Evolutionary conservation across 495 filamentous ascomycete species (phyloP).

Genomic region (Thozetella sp.): DNA sequence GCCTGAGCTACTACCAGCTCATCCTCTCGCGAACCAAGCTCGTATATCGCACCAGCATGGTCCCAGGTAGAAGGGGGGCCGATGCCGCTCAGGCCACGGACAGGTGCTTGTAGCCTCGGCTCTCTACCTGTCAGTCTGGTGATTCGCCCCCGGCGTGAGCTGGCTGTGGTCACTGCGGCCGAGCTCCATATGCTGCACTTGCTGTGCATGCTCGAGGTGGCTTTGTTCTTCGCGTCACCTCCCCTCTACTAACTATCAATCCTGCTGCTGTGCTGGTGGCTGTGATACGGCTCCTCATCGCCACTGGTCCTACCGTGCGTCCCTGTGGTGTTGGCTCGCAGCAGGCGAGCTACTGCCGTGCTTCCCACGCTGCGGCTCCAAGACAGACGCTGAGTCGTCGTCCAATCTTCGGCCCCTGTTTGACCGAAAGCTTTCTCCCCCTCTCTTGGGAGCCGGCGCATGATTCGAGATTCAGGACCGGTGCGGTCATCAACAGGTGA

Average conservation of each 20-base stretch:
- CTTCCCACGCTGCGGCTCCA: background rate
- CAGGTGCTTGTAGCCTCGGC: no score
- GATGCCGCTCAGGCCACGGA: background rate
- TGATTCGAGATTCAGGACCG: background rate
- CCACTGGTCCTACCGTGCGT: background rate
- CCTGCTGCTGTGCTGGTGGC: no score
- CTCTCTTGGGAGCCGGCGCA: background rate
- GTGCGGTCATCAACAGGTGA: background rate
- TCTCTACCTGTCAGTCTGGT: no score
- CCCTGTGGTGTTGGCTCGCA: background rate
- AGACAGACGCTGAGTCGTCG: background rate
- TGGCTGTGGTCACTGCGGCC: background rate
- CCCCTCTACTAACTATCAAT: no score
- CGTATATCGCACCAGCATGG: no score
- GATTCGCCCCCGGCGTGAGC: background rate
- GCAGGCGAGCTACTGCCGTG: background rate
- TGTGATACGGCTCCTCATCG: background rate
- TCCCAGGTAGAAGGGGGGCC: background rate
- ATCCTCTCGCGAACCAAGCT: no score
- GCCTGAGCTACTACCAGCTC: no score
- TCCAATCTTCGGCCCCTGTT: background rate
- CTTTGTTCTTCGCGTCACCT: no score
- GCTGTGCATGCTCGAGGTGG: background rate
- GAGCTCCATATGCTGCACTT: background rate
- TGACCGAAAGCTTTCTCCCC: slow-evolving; percentile 1